Base-by-base conservation (phyloP, 306 rosid genomes). In the Quercus cerris region DNA sequence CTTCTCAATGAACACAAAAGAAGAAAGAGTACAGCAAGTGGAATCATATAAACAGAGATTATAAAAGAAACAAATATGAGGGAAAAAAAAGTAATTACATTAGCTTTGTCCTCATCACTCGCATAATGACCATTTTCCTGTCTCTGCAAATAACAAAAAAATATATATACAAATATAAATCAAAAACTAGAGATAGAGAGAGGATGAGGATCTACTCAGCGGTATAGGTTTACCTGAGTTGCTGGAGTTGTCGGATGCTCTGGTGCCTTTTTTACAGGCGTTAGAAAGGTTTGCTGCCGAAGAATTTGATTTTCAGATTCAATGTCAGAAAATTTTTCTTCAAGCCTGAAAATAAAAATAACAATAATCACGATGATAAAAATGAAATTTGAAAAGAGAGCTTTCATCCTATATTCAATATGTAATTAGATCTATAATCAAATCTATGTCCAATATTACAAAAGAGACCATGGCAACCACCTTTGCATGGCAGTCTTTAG, bases 401-500 rank as follows among this genome's bases (percentile, higher is more conserved):
- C 20, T 9, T 67, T 13, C 63, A 54, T 31, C 19, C 38, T 59
- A 51, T 51, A 15, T 76, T 79, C 59, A 49, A 66, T 72, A 63
- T 76, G 76, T 56, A 35, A 51, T 11, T 59, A 27, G 66, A 59
- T 59, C 66, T 59, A 56, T 19, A 67, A 73, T 74, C 54, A 12
- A 74, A 80, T 62, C 68, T 69, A 56, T 66, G 68, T 56, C 35
- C 27, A 72, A 79, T 71, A 71, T 41, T 74, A 80, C 63, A 18
- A 46, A 80, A 31, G 73, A 78, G 61, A 77, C 62, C 77, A 83
- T 63, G 64, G 67, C 55, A 75, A 86, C 70, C 74, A 93, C 99
- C 97, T 96, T 83, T 96, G 98, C 97, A 96, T 96, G 27, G 92
- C 78, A 56, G 98, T 93, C 94, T 93, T 96, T 81, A 96, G 82